Percentiles rank a stretch among this genome's conserved stretches.
phyloP scores from a whole-genome alignment of 2,329 filamentous ascomycete genomes.

The Cladosporium cucumerinum region DNA sequence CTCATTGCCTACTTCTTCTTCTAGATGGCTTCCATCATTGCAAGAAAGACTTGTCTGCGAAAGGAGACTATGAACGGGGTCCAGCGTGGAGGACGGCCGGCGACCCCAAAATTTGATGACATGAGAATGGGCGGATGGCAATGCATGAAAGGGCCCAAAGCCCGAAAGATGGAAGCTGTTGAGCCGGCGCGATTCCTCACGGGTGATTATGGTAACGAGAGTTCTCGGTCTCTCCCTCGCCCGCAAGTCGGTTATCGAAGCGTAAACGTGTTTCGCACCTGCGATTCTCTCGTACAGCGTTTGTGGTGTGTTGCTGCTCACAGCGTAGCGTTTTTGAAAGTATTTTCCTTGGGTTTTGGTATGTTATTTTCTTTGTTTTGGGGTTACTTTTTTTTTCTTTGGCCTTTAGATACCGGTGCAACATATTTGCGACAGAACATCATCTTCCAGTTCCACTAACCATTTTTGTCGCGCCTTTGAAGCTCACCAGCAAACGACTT shows the following conservation, averaged over 20 bases:
- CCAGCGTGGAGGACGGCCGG: not conserved
- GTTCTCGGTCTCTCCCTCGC: not conserved
- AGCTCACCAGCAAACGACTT: not conserved
- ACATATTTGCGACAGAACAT: not conserved
- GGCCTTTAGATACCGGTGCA: slow-evolving; percentile 4
- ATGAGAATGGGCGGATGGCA: not conserved
- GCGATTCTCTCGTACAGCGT: not conserved
- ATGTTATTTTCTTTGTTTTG: not conserved
- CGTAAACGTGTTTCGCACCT: slow-evolving; percentile 5
- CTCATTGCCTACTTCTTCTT: slow-evolving; percentile 96
- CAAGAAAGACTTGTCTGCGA: not conserved
- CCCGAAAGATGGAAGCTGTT: not conserved
- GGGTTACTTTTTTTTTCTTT: not conserved
- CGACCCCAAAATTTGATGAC: not conserved
- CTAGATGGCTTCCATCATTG: slow-evolving; percentile 41
- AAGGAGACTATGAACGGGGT: not conserved
- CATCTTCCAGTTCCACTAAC: not conserved
- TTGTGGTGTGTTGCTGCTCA: not conserved
- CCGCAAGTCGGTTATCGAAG: not conserved
- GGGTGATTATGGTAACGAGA: not conserved
- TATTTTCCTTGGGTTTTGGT: not conserved
- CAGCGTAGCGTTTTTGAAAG: not conserved
- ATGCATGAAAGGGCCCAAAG: not conserved
- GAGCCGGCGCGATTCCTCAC: not conserved
- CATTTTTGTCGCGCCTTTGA: not conserved